These are phyloP conservation scores for Dichomitus squalens DNA, from an alignment of 1,284 basidiomycete species.

Conservation along the genomic window DNA sequence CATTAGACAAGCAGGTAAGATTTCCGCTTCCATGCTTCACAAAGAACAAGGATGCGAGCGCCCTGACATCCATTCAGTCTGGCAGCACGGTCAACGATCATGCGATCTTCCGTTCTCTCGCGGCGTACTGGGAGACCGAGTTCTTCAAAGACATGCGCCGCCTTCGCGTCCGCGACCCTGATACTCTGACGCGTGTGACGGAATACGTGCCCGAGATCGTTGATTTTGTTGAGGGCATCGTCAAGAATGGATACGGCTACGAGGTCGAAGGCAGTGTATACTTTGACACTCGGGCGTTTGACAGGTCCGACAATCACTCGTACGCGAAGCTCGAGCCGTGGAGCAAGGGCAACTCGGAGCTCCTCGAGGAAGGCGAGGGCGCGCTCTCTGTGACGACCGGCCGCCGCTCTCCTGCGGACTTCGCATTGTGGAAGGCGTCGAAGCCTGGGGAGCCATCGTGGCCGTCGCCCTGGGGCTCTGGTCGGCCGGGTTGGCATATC, in stretches of 20 bases:
- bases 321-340: constrained; percentile 98
- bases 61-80: constrained; percentile 47
- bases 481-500: constrained; percentile 99
- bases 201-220: constrained; percentile 98
- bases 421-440: constrained; percentile 98
- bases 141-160: constrained; percentile 95
- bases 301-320: constrained; percentile 69
- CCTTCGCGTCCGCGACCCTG: constrained; percentile 85
- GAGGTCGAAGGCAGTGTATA: constrained; percentile 89
- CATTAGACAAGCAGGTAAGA: constrained; percentile 75
- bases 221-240: constrained; percentile 84
- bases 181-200: constrained; percentile 92
- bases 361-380: constrained; percentile 96
- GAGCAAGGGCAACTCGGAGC: constrained; percentile 90
- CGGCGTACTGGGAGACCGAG: constrained; percentile 88
- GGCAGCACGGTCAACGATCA: constrained; percentile 87
- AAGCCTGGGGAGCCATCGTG: constrained; percentile 98
- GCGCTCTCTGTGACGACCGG: constrained; percentile 60
- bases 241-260: constrained; percentile 92
- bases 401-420: constrained; percentile 78
- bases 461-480: constrained; percentile 95
- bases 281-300: constrained; percentile 92
- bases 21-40: background rate
- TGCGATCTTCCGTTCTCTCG: constrained; percentile 81
- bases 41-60: no score